Base-by-base conservation (phyloP, 1,284 basidiomycete genomes). In the Nidula niveotomentosa region DNA sequence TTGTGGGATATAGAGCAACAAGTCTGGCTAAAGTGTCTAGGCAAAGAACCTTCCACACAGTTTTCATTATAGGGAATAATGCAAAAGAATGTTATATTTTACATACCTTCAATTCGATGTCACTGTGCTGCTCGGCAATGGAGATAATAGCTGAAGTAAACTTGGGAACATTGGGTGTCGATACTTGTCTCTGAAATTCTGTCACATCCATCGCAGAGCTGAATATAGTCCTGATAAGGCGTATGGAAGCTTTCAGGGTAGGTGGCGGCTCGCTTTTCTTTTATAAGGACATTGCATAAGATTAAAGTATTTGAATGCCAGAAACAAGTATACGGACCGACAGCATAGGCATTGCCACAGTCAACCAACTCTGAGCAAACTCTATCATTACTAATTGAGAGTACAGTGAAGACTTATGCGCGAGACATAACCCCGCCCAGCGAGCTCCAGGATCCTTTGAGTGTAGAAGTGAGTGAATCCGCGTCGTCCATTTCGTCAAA, bases 161-260 rank as follows among this genome's bases (percentile, higher is more conserved):
- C 69, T 91, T 93, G 10, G 84, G 77, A 18, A 91, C 76, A 61
- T 85, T 86, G 1, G 91, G 90, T 7, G 77, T 75, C 17, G 80
- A 82, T 1, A 92, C 74, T 67, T 91, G 90, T 62, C 91, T 76
- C 65, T 91, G 88, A 65, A 90, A 92, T 68, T 93, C 91, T 23
- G 83, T 72, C 30, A 83, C 74, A 62, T 84, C 80, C 34, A 70
- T 73, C 3, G 86, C 83, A 49, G 69, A 69, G 34, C 74, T 80
- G 61, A 91, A 86, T 8, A 92, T 77, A 36, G 75, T 70, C 48
- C 77, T 68, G 53, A 88, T 59, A n/a, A 91, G 81, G 46, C 84
- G 76, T 30, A 88, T 79, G 8, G 82, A 75, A 3, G 80, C 82
- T 64, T 83, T 89, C 36, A 84, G 57, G 10, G 77, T 76, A 35